Evolutionary conservation across 805 yeast species (phyloP).

Genomic region (Candida golubevii): DNA sequence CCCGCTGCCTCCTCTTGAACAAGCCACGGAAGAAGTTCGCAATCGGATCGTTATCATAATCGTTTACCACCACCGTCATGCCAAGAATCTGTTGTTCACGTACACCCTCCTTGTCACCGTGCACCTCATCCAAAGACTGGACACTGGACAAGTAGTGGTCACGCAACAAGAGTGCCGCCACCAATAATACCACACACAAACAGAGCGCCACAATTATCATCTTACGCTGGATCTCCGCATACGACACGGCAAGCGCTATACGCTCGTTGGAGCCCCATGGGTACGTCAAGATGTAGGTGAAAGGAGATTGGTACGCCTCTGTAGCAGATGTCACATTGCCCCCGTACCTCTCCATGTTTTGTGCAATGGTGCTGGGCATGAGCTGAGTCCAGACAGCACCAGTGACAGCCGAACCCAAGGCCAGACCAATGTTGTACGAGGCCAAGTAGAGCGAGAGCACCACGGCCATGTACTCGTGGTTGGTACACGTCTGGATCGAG

Average conservation of each 20-base stretch:
- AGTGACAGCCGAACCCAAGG: conserved; percentile 58
- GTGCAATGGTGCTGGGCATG: conserved; percentile 42
- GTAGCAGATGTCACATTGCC: conserved; percentile 27
- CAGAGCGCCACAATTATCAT: conserved; percentile 53
- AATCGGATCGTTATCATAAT: conserved; percentile 18
- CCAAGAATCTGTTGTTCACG: conserved; percentile 10
- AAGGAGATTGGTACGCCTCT: conserved; percentile 45
- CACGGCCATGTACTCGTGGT: conserved; percentile 63
- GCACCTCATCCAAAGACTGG: conserved; percentile 25
- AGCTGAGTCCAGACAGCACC: conserved; percentile 71
- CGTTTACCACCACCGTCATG: conserved; percentile 16
- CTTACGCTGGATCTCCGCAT: conserved; percentile 54
- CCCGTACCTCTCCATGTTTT: conserved; percentile 24
- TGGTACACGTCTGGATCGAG: conserved; percentile 53
- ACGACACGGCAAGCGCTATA: conserved; percentile 51
- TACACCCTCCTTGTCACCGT: conserved; percentile 13
- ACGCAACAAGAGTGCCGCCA: conserved; percentile 46
- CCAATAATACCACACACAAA: conserved; percentile 51
- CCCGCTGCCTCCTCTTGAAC: conserved; percentile 7
- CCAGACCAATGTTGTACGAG: conserved; percentile 57
- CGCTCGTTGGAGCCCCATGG: conserved; percentile 65
- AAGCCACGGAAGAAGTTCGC: conserved; percentile 11
- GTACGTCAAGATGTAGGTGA: conserved; percentile 42
- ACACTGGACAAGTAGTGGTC: conserved; percentile 44
- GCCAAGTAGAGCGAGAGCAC: conserved; percentile 56